Base-by-base conservation (phyloP, 192 early-diverging fungal species). In the Chytriomyces hyalinus region DNA sequence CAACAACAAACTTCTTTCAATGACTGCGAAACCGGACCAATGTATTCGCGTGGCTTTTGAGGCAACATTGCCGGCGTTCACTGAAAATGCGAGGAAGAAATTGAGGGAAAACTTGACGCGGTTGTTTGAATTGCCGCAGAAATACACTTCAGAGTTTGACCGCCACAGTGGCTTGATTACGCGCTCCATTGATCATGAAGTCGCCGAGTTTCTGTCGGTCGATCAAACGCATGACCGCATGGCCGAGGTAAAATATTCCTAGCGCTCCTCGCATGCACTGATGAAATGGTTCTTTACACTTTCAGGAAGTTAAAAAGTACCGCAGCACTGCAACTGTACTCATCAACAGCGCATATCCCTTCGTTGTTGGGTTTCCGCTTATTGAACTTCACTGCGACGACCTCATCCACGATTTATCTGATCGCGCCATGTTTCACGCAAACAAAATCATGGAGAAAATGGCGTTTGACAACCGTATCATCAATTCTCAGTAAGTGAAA, bases 11-110 rank as follows among this genome's bases (percentile, higher is more conserved):
- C 79, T 80, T 13, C 71, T 84, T 6, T 65, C 73, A 64, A 81
- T 77, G 70, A 79, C 63, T 49, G 72, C 88, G 20, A 86, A 84
- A 65, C 81, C 88, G 8, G 88, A 89, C 49, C 80, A 87, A 67
- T 87, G 87, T 62, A 84, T 89, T 22, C 43, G 76, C n/a, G 82
- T 90, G 9, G 85, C 83, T 13, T 88, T 88, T 77, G 87, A 89
- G 49, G 69, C 80, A 28, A 90, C 87, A 10, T 87, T 76, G 17
- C 89, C 87, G n/a, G 65, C 64, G 20, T 43, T 86, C 13, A 88
- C 90, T 4, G 51, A 72, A 51, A 51, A 83, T 24, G 81, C 82
- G 28, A 76, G 84, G n/a, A 59, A 78, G 24, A 62, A 47, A 15
- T 60, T 90, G 13, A 60, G 80, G 10, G 63, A 71, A n/a, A 76